These are phyloP conservation scores for Dicorynia guianensis DNA, from an alignment of 306 rosid species.

Conservation along the genomic window DNA sequence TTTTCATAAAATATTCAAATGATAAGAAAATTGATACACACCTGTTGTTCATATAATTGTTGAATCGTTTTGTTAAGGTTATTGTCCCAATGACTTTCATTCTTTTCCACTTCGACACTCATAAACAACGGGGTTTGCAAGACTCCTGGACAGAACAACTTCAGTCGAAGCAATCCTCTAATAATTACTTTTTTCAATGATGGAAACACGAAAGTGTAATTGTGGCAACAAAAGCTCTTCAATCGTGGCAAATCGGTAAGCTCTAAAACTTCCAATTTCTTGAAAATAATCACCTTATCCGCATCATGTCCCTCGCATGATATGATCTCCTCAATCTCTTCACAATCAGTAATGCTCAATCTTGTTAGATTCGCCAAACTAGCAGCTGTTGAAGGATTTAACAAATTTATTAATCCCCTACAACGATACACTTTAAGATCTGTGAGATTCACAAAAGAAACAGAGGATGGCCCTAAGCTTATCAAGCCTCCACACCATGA, in stretches of 20 bases:
- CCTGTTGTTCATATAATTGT: not conserved
- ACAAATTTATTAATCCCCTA: not conserved
- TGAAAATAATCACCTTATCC: not conserved
- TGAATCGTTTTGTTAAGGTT: constrained; percentile 1
- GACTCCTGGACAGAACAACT: not conserved
- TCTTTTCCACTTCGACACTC: not conserved
- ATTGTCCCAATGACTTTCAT: not conserved
- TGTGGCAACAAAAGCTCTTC: not conserved
- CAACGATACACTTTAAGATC: rapidly evolving
- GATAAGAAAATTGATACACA: not conserved
- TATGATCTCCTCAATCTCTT: not conserved
- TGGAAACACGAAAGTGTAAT: not conserved
- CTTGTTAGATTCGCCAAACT: not conserved
- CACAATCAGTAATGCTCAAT: rapidly evolving
- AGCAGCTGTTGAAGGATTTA: not conserved
- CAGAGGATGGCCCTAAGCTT: not conserved
- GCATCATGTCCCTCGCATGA: not conserved
- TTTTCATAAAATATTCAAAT: not conserved
- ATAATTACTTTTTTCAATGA: not conserved
- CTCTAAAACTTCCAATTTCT: not conserved
- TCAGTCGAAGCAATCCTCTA: not conserved
- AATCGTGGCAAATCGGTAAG: rapidly evolving
- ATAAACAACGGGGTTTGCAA: not conserved
- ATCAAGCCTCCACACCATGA: not conserved
- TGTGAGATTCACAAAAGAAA: not conserved